Base-by-base conservation (phyloP, 2,329 filamentous ascomycete species). In the Clonostachys rhizophaga region DNA sequence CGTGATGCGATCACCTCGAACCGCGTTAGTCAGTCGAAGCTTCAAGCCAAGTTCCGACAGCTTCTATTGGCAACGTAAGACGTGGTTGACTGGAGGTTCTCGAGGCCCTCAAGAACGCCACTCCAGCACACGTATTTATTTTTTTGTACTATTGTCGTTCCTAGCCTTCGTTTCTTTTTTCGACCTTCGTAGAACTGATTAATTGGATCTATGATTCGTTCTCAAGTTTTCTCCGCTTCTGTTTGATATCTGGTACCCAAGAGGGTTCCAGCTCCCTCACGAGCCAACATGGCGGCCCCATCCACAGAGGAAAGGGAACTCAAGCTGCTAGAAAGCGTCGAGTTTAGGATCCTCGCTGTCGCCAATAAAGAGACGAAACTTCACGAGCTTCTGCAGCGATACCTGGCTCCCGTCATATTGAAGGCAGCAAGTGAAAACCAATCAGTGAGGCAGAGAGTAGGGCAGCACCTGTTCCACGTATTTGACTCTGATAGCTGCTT, bases 341-440 rank as follows among this genome's bases (percentile, higher is more conserved):
- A 95, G 65, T 82, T 94, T 60, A 81, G 85, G 53, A 94, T 96
- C 58, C 62, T 83, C 14, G 86, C 82, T 30, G 81, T 92, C 45
- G 87, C 91, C 30, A 87, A 90, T 56, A 85, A 90, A 45, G 92
- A 96, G 62, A 76, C 82, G 52, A 95, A 92, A 68, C 79, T 99
- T 2, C 83, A 92, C 62, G 71, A 83, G 20, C 74, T 94, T 14
- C 75, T 99, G 16, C 83, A 87, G 58, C 84, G 80, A 40, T 96
- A 92, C 60, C 75, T 99, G 24, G 73, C 87, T 5, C 87, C 92
- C 1, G 70, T 97, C 11, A 78, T 99, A 4, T 75, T 96, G 49
- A 97, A 97, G 63, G 83, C 95, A 34, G 84, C 79, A 34, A 96
- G 91, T 43, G 87, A 90, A 20, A 82, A 91, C 67, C 77, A 83